Evolutionary conservation across 1,284 basidiomycete genomes (phyloP).

Genomic region (Tranzscheliella williamsii): DNA sequence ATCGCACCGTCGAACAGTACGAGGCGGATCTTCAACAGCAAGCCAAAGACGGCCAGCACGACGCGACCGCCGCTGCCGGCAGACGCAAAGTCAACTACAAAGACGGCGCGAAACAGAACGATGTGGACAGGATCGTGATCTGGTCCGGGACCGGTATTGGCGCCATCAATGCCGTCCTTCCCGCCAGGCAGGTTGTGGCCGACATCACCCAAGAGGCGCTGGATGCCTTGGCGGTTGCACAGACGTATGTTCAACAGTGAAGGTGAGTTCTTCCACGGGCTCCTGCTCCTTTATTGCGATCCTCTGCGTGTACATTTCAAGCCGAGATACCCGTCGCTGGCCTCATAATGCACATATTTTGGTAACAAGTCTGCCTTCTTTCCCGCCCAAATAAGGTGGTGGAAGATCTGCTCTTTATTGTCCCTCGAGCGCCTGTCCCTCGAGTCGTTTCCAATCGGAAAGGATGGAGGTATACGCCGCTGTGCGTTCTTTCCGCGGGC

Average conservation of each 20-base stretch:
- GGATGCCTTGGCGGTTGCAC: conserved; percentile 12
- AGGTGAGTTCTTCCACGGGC: too few relatives aligned
- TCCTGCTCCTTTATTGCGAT: too few relatives aligned
- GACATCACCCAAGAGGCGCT: conserved; percentile 31
- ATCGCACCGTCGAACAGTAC: conserved; percentile 51
- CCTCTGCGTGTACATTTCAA: too few relatives aligned
- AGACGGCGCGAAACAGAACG: conserved; percentile 39
- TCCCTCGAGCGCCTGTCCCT: conserved; percentile 15
- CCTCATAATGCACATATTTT: too few relatives aligned
- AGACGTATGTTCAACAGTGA: conserved; percentile 15
- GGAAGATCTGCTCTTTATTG: not conserved
- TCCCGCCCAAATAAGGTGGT: too few relatives aligned
- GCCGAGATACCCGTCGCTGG: too few relatives aligned
- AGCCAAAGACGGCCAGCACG: conserved; percentile 7
- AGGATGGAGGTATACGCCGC: conserved; percentile 19
- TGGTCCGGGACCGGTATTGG: conserved; percentile 59
- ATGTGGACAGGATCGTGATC: conserved; percentile 46
- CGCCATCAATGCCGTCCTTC: conserved; percentile 32
- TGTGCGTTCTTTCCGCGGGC: conserved; percentile 10
- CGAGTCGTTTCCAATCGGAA: conserved; percentile 30
- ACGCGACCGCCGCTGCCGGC: conserved; percentile 12
- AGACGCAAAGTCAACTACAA: conserved; percentile 46
- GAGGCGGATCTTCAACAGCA: conserved; percentile 25
- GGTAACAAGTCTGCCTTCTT: too few relatives aligned
- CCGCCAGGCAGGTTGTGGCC: conserved; percentile 39